Base-by-base conservation (phyloP, 768 basidiomycete genomes). In the Rhizopogon rudus region DNA sequence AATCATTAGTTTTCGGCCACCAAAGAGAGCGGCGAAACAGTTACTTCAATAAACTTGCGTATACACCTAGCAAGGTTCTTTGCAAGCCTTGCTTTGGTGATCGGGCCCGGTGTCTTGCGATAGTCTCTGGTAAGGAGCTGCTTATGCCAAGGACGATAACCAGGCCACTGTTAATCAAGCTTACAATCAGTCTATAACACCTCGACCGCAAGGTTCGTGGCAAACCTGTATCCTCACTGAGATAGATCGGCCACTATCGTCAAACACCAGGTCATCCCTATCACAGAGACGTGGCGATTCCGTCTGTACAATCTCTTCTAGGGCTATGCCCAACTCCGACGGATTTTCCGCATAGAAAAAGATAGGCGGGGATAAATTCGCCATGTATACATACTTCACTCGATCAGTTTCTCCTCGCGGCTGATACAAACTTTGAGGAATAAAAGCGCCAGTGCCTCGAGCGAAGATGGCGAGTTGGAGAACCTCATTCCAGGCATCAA, bases 51-150 rank as follows among this genome's bases (percentile, higher is more conserved):
- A 65, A 90, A 90, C 40, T 81, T 80, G 53, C 76, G 71, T 1
- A 87, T 79, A 57, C 82, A 82, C 71, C 82, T 88, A 3, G 86
- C 84, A 16, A 90, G 75, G 57, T 82, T 86, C 64, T 83, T 85
- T 1, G 84, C 87, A 5, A 89, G 73, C 63, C 86, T 88, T 40
- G 79, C 78, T 37, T 79, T 77, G 2, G 86, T 89, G 58, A 88
- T 88, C 3, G 87, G 88, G 29, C 83, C 79, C 40, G 86, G 87
- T 2, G 80, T 84, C 65, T 80, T 88, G 31, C 82, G 77, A 68
- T 86, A 89, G 67, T 90, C 86, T 63, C 82, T 81, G 7, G 87
- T 88, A 8, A 84, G 83, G 60, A 90, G 87, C 64, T 87, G 86
- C 51, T 81, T 73, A 60, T 80, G 84, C 84, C 84, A 89, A 52